These are phyloP conservation scores for Fagopyrum homotropicum DNA, from an alignment of 148 eudicot genomes.

Conservation along the genomic window DNA sequence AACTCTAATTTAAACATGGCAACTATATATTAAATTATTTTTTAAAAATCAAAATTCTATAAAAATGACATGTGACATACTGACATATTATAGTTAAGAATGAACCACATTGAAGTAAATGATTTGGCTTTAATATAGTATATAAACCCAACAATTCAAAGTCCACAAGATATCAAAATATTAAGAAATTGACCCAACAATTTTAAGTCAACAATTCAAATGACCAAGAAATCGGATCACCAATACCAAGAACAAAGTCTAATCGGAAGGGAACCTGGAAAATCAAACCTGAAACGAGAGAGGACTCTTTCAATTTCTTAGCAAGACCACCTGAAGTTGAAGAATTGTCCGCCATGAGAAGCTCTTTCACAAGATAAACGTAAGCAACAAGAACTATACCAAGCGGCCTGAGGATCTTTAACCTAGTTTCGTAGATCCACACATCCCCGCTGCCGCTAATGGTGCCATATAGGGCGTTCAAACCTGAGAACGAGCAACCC, in stretches of 20 bases:
- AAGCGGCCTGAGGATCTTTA: conserved; percentile 65
- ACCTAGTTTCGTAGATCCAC: conserved; percentile 86
- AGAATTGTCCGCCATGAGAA: conserved; percentile 32
- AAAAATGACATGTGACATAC: too few relatives aligned
- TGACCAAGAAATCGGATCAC: not conserved
- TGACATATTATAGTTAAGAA: not conserved
- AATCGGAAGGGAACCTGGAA: not conserved
- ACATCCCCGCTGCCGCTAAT: conserved; percentile 82
- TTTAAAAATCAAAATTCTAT: too few relatives aligned
- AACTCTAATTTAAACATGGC: too few relatives aligned
- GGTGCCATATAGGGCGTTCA: conserved; percentile 82
- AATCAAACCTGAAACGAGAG: conserved; percentile 63
- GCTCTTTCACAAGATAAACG: conserved; percentile 85
- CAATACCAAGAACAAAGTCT: not conserved
- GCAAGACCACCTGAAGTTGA: conserved; percentile 33
- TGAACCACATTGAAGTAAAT: not conserved
- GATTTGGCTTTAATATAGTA: too few relatives aligned
- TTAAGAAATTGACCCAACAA: not conserved
- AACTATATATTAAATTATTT: too few relatives aligned
- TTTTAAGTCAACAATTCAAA: not conserved
- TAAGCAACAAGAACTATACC: conserved; percentile 87
- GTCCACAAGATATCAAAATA: too few relatives aligned
- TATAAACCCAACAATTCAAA: too few relatives aligned
- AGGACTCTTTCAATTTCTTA: conserved; percentile 59
- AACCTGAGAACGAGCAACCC: conserved; percentile 96